Percentiles rank a stretch among this genome's conserved stretches.
Evolutionary conservation across 2,329 filamentous ascomycete genomes (phyloP).

Genomic region (Apiospora malaysiana): DNA sequence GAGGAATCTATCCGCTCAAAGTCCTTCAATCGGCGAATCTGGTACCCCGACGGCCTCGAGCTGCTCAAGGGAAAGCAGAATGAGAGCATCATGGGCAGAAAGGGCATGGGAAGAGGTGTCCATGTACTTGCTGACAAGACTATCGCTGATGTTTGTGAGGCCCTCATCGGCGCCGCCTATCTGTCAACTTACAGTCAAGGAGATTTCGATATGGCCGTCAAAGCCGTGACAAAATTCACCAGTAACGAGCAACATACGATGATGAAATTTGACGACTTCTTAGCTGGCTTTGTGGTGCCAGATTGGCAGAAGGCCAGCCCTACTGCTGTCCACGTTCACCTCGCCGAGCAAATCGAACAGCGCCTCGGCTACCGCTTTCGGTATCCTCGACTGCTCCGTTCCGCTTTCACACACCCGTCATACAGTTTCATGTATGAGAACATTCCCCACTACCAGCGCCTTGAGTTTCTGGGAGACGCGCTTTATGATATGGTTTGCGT

Average conservation of each 20-base stretch:
- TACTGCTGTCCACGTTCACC: slow-evolving; percentile 71
- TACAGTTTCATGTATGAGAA: slow-evolving; percentile 75
- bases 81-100: slow-evolving; percentile 67
- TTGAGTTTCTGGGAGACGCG: slow-evolving; percentile 92
- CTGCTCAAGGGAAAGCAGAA: slow-evolving; percentile 75
- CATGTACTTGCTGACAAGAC: slow-evolving; percentile 86
- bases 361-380: slow-evolving; percentile 69
- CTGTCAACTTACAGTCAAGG: slow-evolving; percentile 51
- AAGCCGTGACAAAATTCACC: slow-evolving; percentile 73
- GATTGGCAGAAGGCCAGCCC: slow-evolving; percentile 69
- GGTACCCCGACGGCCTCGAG: slow-evolving; percentile 85
- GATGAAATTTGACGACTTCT: slow-evolving; percentile 75
- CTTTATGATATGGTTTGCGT: slow-evolving; percentile 68
- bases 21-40: slow-evolving; percentile 79
- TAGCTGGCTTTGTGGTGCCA: slow-evolving; percentile 69
- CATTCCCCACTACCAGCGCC: slow-evolving; percentile 87
- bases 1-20: slow-evolving; percentile 83
- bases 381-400: slow-evolving; percentile 77
- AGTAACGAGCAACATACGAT: slow-evolving; percentile 73
- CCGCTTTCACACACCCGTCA: slow-evolving; percentile 88
- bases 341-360: slow-evolving; percentile 67
- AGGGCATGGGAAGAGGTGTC: slow-evolving; percentile 49
- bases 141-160: slow-evolving; percentile 93
- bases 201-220: slow-evolving; percentile 63
- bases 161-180: slow-evolving; percentile 86